phyloP scores from a whole-genome alignment of 2,329 filamentous ascomycete species.

The Colletotrichum sp. region DNA sequence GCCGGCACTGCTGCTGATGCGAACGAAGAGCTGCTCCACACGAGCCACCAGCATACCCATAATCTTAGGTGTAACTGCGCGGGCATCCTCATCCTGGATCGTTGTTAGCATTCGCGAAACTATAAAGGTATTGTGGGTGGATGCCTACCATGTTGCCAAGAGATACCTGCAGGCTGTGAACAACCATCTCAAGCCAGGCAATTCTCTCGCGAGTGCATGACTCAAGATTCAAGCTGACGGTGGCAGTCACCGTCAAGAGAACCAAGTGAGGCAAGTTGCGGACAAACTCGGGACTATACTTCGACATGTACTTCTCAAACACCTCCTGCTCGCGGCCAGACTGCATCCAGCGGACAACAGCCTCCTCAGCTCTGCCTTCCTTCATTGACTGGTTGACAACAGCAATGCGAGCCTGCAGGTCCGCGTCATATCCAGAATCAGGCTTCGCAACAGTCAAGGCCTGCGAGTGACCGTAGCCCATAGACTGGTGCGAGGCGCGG shows the following conservation, averaged over 20 bases:
- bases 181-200: conserved; percentile 64
- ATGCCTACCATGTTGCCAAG: conserved; percentile 55
- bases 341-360: conserved; percentile 72
- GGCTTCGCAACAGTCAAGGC: conserved; percentile 16
- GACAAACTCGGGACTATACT: conserved; percentile 57
- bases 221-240: conserved; percentile 64
- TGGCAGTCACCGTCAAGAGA: conserved; percentile 68
- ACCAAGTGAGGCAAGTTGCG: conserved; percentile 65
- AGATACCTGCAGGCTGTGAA: conserved; percentile 57
- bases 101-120: conserved; percentile 27
- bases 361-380: conserved; percentile 65
- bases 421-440: conserved; percentile 38
- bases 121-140: background rate
- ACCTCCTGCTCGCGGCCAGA: conserved; percentile 66
- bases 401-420: conserved; percentile 61
- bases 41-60: conserved; percentile 58
- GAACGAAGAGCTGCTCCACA: conserved; percentile 58
- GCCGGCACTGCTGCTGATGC: conserved; percentile 52
- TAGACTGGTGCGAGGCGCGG: conserved; percentile 17
- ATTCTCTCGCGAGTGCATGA: conserved; percentile 61
- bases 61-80: conserved; percentile 61
- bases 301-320: conserved; percentile 60
- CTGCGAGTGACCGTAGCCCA: conserved; percentile 21
- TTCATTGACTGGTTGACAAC: conserved; percentile 68
- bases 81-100: conserved; percentile 56